Conservation (phyloP, 2,329 filamentous ascomycete genomes). For the Colletotrichum sp. region DNA sequence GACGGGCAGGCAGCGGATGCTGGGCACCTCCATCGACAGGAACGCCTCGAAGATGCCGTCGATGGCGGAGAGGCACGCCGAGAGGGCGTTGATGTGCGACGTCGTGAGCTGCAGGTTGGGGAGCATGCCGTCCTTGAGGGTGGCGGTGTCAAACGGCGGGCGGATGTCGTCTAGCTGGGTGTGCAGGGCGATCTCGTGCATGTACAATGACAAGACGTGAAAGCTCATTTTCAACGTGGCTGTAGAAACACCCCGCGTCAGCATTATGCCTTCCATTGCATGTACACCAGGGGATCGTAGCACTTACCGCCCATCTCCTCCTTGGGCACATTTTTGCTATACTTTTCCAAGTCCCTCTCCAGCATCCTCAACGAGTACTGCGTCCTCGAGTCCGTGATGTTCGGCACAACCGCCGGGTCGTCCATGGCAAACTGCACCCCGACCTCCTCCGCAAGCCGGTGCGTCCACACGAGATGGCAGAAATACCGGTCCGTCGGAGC, state of each 20-base stretch:
- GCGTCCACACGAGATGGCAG: slow-evolving; percentile 64
- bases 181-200: slow-evolving; percentile 78
- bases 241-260: slow-evolving; percentile 31
- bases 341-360: slow-evolving; percentile 67
- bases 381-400: slow-evolving; percentile 66
- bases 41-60: slow-evolving; percentile 72
- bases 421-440: slow-evolving; percentile 71
- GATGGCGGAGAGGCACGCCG: slow-evolving; percentile 69
- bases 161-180: slow-evolving; percentile 62
- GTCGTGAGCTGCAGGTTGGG: slow-evolving; percentile 49
- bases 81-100: slow-evolving; percentile 70
- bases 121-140: slow-evolving; percentile 47
- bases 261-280: not conserved
- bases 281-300: not conserved
- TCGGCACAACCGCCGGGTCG: slow-evolving; percentile 59
- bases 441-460: slow-evolving; percentile 72
- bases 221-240: slow-evolving; percentile 69
- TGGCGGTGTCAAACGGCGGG: slow-evolving; percentile 50
- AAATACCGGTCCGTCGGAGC: slow-evolving; percentile 62
- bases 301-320: slow-evolving; percentile 63
- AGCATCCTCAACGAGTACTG: slow-evolving; percentile 70
- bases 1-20: slow-evolving; percentile 70
- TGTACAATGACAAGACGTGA: slow-evolving; percentile 71
- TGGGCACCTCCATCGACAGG: slow-evolving; percentile 61
- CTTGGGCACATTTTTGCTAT: slow-evolving; percentile 57